Base-by-base conservation (phyloP, 306 rosid species). In the Cicer cuneatum region DNA sequence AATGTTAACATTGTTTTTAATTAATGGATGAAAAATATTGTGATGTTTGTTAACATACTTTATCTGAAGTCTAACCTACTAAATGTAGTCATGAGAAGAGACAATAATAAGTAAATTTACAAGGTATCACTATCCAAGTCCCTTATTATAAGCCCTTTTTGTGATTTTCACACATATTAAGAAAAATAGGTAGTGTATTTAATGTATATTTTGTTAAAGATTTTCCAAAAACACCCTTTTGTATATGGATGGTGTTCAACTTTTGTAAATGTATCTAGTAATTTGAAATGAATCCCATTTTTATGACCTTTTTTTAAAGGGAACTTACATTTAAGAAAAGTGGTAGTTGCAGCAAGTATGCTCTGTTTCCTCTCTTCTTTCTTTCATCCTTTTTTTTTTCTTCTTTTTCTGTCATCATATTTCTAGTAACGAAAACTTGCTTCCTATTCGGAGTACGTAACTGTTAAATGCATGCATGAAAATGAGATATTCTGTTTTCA, bases 391-490 rank as follows among this genome's bases (percentile, higher is more conserved):
- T 39, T 38, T 35, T 71, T 40, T 18, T 57, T 10, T n/a, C n/a
- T n/a, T n/a, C n/a, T 42, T 54, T 43, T 39, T 19, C 14, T 1
- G 72, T 52, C 65, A 64, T 38, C 1, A n/a, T 65, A 19, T 52
- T 15, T 71, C 35, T 60, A 18, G 8, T 12, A 53, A 57, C 64
- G 16, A 57, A 38, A 64, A 14, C 16, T 38, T 73, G 65, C 64
- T 43, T 41, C 62, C n/a, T 35, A 54, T 13, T 41, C 43, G 12
- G 40, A 33, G 16, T n/a, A 40, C 5, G 10, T 2, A 5, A 29
- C 37, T 70, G 43, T 39, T 64, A 41, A 49, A 81, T 63, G 45
- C 5, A 54, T 59, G 56, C 49, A 40, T 72, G 18, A 52, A 41
- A 49, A 9, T 68, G 66, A 14, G 48, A 51, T 59, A 0, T 43